Conservation (phyloP, 495 filamentous ascomycete genomes). For the Thermothielavioides terrestris region DNA sequence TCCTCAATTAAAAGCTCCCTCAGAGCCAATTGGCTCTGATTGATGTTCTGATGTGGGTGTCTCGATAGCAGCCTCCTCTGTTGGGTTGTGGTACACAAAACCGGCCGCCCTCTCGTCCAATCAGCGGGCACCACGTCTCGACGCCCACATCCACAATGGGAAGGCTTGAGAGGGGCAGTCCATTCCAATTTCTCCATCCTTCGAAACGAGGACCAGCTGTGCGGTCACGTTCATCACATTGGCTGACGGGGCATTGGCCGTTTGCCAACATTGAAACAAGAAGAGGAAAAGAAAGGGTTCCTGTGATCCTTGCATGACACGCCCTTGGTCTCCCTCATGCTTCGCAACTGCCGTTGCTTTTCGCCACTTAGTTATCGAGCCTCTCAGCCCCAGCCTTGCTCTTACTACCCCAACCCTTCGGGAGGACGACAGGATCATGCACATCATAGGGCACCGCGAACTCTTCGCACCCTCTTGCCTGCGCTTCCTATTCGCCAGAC, state of each 20-base stretch:
- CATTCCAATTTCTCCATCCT: conserved; percentile 10
- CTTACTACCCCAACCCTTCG: conserved; percentile 8
- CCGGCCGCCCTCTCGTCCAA: conserved; percentile 24
- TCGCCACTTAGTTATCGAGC: neutral
- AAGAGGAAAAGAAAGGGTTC: too few species aligned
- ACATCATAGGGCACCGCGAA: conserved; percentile 28
- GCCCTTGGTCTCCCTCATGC: neutral
- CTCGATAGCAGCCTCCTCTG: conserved; percentile 19
- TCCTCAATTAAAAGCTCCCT: too few species aligned
- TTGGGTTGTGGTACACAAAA: conserved; percentile 30
- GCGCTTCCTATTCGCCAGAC: conserved; percentile 25
- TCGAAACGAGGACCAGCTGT: conserved; percentile 5
- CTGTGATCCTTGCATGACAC: neutral
- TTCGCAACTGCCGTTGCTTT: neutral
- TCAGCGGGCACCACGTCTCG: conserved; percentile 33
- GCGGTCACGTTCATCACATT: conserved; percentile 7
- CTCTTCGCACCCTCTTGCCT: conserved; percentile 14
- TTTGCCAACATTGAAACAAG: too few species aligned
- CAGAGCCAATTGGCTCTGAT: neutral
- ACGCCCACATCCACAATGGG: conserved; percentile 28
- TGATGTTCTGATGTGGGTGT: conserved; percentile 11
- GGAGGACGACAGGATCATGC: conserved; percentile 25
- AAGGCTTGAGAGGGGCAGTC: conserved; percentile 17
- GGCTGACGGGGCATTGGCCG: too few species aligned
- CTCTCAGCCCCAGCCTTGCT: conserved; percentile 7